phyloP scores from a whole-genome alignment of 305 asterid species.

The Solanum chacoense region DNA sequence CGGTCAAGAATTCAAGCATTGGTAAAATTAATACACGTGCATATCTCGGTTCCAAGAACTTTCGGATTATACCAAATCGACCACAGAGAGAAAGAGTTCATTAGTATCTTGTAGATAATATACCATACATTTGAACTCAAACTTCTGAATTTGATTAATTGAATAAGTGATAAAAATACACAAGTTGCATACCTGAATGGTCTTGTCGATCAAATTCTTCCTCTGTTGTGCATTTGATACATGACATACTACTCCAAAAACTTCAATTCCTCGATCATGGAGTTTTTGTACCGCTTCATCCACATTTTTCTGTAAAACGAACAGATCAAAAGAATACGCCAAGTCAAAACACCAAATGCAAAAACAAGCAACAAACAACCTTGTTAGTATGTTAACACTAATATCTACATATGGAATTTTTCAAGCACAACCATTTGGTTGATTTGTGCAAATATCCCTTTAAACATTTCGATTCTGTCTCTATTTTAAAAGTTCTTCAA shows the following conservation, averaged over 20 bases:
- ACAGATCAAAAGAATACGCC: neutral
- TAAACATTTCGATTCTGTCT: neutral
- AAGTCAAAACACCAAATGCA: neutral
- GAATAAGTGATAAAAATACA: neutral
- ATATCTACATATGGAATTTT: neutral
- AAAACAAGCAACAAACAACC: neutral
- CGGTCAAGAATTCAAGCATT: neutral
- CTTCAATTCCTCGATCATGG: conserved; percentile 47
- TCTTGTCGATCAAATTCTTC: conserved; percentile 54
- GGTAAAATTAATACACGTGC: neutral
- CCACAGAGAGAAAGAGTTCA: neutral
- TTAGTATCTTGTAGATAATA: neutral
- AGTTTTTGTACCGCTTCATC: conserved; percentile 74
- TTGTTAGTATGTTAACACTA: neutral
- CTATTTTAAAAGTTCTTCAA: neutral
- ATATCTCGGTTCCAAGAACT: neutral
- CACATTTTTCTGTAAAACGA: conserved; percentile 52
- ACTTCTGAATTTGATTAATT: neutral
- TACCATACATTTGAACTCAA: neutral
- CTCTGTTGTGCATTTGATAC: conserved; percentile 72
- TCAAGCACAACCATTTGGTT: neutral
- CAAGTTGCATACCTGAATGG: conserved; percentile 42
- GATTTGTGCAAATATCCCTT: neutral
- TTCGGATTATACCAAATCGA: neutral
- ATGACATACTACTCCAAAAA: conserved; percentile 64